Conservation (phyloP, 2,329 filamentous ascomycete genomes). For the Aspergillus sp. region DNA sequence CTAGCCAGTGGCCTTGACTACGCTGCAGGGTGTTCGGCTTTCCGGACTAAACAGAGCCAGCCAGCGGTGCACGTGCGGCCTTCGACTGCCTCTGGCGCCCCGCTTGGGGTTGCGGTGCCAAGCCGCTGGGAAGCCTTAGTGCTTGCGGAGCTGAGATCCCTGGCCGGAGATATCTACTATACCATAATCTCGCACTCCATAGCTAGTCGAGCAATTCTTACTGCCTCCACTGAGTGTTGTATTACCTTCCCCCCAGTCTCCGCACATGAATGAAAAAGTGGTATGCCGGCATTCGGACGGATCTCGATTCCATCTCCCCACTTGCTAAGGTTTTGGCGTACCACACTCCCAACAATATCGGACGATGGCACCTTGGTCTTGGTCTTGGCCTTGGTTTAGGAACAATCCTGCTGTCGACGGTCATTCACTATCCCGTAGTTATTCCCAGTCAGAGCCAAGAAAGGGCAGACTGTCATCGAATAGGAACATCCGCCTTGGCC, state of each 20-base stretch:
- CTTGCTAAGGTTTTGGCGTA: neutral
- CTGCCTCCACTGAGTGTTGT: no score
- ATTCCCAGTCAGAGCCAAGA: neutral
- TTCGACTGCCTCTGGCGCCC: neutral
- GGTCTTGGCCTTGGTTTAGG: neutral
- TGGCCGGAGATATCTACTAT: neutral
- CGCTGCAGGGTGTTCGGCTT: neutral
- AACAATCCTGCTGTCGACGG: neutral
- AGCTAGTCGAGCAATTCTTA: no score
- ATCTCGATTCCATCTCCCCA: neutral
- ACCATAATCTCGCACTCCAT: no score
- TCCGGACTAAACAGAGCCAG: conserved; percentile 3
- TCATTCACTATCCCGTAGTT: neutral
- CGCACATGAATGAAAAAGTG: neutral
- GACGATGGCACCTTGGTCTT: neutral
- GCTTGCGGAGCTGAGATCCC: neutral
- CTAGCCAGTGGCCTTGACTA: neutral
- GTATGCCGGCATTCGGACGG: neutral
- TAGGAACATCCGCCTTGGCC: conserved; percentile 10
- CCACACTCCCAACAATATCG: neutral
- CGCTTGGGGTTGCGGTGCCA: neutral
- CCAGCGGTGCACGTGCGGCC: conserved; percentile 5
- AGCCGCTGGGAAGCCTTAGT: neutral
- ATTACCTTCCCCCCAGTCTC: no score
- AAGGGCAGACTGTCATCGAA: conserved; percentile 10